A percentile compares a stretch with the other conserved stretches of the same genome.
Evolutionary conservation across 1,139 yeast species (phyloP).

Genomic region (Nakaseomyces sp.): DNA sequence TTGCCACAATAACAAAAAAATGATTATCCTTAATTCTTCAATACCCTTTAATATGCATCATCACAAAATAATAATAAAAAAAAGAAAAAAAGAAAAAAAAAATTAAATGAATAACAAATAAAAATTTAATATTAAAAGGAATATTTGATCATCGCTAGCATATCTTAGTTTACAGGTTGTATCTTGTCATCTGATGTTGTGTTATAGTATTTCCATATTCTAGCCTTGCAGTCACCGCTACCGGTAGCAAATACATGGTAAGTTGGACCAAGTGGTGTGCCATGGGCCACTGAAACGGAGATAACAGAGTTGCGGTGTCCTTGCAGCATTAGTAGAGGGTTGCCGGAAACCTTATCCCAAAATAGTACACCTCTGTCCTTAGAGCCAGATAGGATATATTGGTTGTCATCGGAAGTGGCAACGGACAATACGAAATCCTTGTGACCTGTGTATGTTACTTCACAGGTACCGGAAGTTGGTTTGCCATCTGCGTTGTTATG

Average conservation of each 20-base stretch:
- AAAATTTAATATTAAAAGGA: no score
- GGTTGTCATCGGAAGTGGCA: constrained; percentile 88
- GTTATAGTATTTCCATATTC: constrained; percentile 76
- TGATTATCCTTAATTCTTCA: background rate
- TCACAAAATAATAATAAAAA: background rate
- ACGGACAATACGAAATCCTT: constrained; percentile 92
- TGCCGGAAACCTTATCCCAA: constrained; percentile 93
- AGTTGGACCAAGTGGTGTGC: constrained; percentile 50
- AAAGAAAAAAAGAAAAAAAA: background rate
- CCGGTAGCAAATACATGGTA: constrained; percentile 87
- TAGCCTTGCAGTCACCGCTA: constrained; percentile 93
- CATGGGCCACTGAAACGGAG: constrained; percentile 82
- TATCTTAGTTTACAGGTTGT: background rate
- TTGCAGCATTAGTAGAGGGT: constrained; percentile 89
- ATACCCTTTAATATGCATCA: background rate
- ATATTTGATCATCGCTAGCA: background rate
- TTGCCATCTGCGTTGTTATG: constrained; percentile 29
- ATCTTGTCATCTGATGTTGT: background rate
- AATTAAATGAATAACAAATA: no score
- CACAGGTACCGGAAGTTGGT: constrained; percentile 52
- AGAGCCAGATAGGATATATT: constrained; percentile 87
- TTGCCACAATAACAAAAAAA: no score
- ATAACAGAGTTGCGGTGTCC: constrained; percentile 96
- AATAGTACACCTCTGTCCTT: constrained; percentile 95
- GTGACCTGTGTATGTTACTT: constrained; percentile 90